Conservation (phyloP, 495 filamentous ascomycete genomes). For the Ascodesmis nigricans region DNA sequence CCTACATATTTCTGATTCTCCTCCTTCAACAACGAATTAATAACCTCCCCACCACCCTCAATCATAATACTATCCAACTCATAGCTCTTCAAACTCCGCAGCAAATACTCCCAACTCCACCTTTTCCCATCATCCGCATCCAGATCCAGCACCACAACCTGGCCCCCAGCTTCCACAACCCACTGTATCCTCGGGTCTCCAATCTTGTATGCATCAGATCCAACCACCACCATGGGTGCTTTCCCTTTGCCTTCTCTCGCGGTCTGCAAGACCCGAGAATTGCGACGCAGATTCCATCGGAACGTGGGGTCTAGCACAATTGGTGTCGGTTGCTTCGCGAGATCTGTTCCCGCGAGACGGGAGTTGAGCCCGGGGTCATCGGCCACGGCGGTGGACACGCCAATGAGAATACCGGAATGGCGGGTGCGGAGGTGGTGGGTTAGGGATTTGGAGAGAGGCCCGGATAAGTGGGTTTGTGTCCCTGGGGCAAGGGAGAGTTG, state of each 20-base stretch:
- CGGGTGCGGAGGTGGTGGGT: slow-evolving; percentile 67
- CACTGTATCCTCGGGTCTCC: slow-evolving; percentile 12
- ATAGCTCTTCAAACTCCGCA: slow-evolving; percentile 33
- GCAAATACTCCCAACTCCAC: slow-evolving; percentile 38
- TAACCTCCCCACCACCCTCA: slow-evolving; percentile 59
- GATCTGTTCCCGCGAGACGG: slow-evolving; percentile 36
- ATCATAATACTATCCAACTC: slow-evolving; percentile 67
- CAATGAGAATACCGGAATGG: slow-evolving; percentile 70
- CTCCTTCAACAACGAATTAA: slow-evolving; percentile 46
- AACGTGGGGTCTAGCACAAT: slow-evolving; percentile 54
- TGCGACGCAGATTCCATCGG: slow-evolving; percentile 39
- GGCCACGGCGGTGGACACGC: slow-evolving; percentile 58
- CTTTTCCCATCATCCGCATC: slow-evolving; percentile 1
- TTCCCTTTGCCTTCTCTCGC: slow-evolving; percentile 44
- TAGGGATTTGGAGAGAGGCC: slow-evolving; percentile 63
- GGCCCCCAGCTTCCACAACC: slow-evolving; percentile 22
- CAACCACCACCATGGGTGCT: slow-evolving; percentile 46
- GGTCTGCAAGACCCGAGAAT: slow-evolving; percentile 39
- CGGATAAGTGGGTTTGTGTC: slow-evolving; percentile 55
- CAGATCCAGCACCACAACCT: slow-evolving; percentile 20
- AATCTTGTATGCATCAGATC: slow-evolving; percentile 11
- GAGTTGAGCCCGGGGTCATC: slow-evolving; percentile 75
- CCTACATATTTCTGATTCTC: slow-evolving; percentile 41
- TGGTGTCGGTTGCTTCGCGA: slow-evolving; percentile 46
- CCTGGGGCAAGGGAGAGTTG: slow-evolving; percentile 52